phyloP scores from a whole-genome alignment of 148 eudicot genomes.

The Diospyros lotus region DNA sequence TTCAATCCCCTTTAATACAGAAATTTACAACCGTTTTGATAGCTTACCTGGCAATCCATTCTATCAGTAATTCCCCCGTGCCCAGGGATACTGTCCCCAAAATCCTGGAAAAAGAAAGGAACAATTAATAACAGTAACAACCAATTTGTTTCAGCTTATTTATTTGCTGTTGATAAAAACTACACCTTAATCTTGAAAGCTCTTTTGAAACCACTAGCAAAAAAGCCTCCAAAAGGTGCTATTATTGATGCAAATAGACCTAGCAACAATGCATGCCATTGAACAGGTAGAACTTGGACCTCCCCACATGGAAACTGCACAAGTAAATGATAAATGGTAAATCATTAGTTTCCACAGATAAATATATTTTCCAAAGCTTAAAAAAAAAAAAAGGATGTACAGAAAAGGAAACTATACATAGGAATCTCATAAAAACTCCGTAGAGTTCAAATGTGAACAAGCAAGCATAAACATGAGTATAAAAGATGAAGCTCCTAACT shows the following conservation, averaged over 20 bases:
- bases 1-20: not conserved
- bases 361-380: not conserved
- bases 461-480: not conserved
- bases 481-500: not conserved
- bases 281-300: slow-evolving; percentile 75
- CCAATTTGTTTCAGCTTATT: not conserved
- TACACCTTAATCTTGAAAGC: slow-evolving; percentile 95
- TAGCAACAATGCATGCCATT: slow-evolving; percentile 88
- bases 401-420: slow-evolving; percentile 5
- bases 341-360: not conserved
- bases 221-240: slow-evolving; percentile 99
- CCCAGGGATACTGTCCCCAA: slow-evolving; percentile 98
- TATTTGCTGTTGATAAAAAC: not conserved
- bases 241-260: slow-evolving; percentile 92
- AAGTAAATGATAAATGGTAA: slow-evolving; percentile 11
- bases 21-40: not conserved
- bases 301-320: slow-evolving; percentile 88
- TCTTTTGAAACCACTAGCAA: slow-evolving; percentile 96
- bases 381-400: not conserved
- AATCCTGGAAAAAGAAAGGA: slow-evolving; percentile 51
- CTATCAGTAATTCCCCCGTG: slow-evolving; percentile 98
- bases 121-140: not conserved
- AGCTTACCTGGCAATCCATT: slow-evolving; percentile 97
- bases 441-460: not conserved
- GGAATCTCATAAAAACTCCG: not conserved